Base-by-base conservation (phyloP, 331 rosid species). In the Phaseolus coccineus region DNA sequence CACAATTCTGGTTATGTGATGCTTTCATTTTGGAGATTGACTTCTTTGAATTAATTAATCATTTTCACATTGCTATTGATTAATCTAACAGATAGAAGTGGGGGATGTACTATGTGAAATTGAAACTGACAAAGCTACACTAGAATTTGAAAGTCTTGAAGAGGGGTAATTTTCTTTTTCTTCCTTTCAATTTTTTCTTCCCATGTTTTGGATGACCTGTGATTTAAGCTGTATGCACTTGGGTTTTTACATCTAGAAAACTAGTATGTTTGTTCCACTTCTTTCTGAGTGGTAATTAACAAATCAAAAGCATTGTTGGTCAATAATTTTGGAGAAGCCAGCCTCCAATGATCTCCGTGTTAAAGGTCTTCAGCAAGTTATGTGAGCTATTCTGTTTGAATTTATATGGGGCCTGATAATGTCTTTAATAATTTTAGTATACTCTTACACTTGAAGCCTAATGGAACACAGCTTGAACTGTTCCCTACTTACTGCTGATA, bases 61-160 rank as follows among this genome's bases (percentile, higher is more conserved):
- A 68, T 59, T 61, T 74, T 77, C 71, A 83, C 84, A 56, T 85
- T 72, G 73, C 35, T 51, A 19, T 55, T 85, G 77, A 56, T 77
- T 80, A 67, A 58, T 79, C 76, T 37, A 81, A 85, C 98, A 95
- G 99, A 90, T 95, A 81, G 97, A 80, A 84, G 96, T 87, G 76
- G 98, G 99, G 46, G 99, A 95, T 77, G 81, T 95, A 71, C 88
- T 95, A 35, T 95, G 99, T 65, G 98, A 95, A 84, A 95, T 95
- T 68, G 99, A 95, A 83, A 95, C 99, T n/a, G 98, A 95, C 84
- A 95, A 95, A 88, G 99, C 98, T 56, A 95, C 97, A 24, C 85
- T 95, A 76, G 98, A 95, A 84, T 93, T 87, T 89, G 99, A 95
- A 89, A 84, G 97, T 82, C 97, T 91, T 74, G 99, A 95, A 84